A percentile compares a stretch with the other conserved stretches of the same genome.
These are phyloP conservation scores for Durusdinium trenchii DNA, from an alignment of 73 alveolate species.

Conservation along the genomic window DNA sequence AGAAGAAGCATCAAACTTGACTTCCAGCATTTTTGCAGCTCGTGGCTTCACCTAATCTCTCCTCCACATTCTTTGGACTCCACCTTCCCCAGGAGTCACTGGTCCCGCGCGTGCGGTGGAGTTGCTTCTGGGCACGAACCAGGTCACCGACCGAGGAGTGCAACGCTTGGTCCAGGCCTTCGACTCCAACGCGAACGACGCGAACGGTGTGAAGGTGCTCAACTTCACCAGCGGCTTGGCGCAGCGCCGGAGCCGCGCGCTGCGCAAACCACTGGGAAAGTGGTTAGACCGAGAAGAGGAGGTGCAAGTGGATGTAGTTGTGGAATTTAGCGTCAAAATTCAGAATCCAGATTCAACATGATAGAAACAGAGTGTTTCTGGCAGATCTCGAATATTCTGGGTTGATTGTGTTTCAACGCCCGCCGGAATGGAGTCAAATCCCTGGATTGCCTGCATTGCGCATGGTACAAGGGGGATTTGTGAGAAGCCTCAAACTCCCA, in stretches of 20 bases:
- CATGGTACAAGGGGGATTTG: neutral
- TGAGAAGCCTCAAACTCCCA: too few species aligned
- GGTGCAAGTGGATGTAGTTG: neutral
- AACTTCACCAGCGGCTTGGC: slow-evolving; percentile 44
- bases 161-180: neutral
- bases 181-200: neutral
- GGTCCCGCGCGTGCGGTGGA: neutral
- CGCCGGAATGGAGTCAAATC: neutral
- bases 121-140: slow-evolving; percentile 54
- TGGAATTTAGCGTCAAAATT: neutral
- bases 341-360: neutral
- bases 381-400: neutral
- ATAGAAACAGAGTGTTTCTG: neutral
- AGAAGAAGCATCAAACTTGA: neutral
- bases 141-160: neutral
- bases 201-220: neutral
- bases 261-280: too few species aligned
- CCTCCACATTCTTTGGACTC: too few species aligned
- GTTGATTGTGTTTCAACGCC: neutral
- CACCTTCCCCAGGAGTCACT: too few species aligned
- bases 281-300: too few species aligned
- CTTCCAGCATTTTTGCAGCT: neutral
- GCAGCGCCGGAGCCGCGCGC: neutral
- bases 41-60: neutral
- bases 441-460: neutral